Conservation (phyloP, 306 rosid genomes). For the Boehmeria nivea region DNA sequence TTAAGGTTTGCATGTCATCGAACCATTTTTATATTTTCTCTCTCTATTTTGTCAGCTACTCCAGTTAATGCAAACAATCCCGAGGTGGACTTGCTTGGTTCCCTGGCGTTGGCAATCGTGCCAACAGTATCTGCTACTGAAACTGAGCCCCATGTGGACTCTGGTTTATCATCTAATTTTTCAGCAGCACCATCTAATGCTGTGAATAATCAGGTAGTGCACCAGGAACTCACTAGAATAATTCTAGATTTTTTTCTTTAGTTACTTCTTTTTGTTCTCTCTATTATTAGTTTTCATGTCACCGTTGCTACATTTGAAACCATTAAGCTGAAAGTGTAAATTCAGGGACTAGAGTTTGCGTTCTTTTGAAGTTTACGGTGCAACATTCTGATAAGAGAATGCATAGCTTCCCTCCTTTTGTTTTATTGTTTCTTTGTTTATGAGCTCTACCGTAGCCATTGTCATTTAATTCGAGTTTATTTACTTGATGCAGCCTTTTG, state of each 20-base stretch:
- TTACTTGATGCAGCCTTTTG: constrained; percentile 52
- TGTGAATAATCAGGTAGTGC: constrained; percentile 50
- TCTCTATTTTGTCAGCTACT: constrained; percentile 43
- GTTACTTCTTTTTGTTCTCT: too few relatives aligned
- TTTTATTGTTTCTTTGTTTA: too few relatives aligned
- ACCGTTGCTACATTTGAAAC: too few relatives aligned
- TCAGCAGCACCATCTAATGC: constrained; percentile 38
- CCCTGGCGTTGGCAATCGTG: constrained; percentile 64
- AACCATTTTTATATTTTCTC: background rate
- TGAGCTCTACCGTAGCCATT: too few relatives aligned
- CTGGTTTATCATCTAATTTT: constrained; percentile 43
- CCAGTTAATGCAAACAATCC: constrained; percentile 44
- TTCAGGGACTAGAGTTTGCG: too few relatives aligned
- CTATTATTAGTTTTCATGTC: too few relatives aligned
- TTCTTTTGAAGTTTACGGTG: too few relatives aligned
- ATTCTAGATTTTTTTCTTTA: too few relatives aligned
- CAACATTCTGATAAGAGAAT: too few relatives aligned
- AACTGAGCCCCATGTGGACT: constrained; percentile 26
- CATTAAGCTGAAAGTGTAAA: too few relatives aligned
- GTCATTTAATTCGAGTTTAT: constrained; percentile 3
- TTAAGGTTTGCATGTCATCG: background rate
- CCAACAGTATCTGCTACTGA: constrained; percentile 50
- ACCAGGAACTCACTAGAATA: constrained; percentile 1
- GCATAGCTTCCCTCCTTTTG: too few relatives aligned
- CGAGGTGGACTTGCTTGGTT: constrained; percentile 76